Base-by-base conservation (phyloP, 129 eudicot species). In the Lactuca sativa region DNA sequence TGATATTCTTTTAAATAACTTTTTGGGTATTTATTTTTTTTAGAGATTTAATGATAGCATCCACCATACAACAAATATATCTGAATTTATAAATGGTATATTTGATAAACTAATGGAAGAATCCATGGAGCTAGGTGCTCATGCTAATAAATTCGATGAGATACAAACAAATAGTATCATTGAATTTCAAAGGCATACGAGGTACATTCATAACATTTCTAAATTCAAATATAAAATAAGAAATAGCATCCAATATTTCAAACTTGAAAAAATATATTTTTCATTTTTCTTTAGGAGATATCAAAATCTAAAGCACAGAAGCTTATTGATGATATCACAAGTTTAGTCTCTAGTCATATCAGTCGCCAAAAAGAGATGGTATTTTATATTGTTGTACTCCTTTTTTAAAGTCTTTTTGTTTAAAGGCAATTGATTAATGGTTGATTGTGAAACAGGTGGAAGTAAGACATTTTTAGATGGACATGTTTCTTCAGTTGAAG, bases 351-450 rank as follows among this genome's bases (percentile, higher is more conserved):
- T 7, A 82, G 65, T 74, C 95, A 85, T 82, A 83, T 95, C 49
- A 88, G 75, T 48, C 88, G 89, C 8, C 99, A 95, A 69, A 83
- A 95, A 54, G 97, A 95, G 72, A 82, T 90, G 99, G 99, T 89
- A 7, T 44, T 44, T 2, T 4, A 33, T 33, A 2, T 54, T 51
- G 77, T 43, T 12, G 63, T 38, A 64, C 71, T 31, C 32, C 63
- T 1, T 12, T 6, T 3, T 6, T 14, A n/a, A n/a, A n/a, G n/a
- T n/a, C n/a, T 7, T 57, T 16, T 59, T 15, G 6, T 32, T 13
- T 7, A 9, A 5, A 14, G 8, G 38, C 47, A 32, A 18, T 0
- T 64, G 21, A 21, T 21, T 21, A 58, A 69, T 61, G 56, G 48
- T 71, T 17, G 16, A 47, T 1, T 17, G 21, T 21, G 21, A 59